Base-by-base conservation (phyloP, 2,329 filamentous ascomycete species). In the Alternaria sp. region DNA sequence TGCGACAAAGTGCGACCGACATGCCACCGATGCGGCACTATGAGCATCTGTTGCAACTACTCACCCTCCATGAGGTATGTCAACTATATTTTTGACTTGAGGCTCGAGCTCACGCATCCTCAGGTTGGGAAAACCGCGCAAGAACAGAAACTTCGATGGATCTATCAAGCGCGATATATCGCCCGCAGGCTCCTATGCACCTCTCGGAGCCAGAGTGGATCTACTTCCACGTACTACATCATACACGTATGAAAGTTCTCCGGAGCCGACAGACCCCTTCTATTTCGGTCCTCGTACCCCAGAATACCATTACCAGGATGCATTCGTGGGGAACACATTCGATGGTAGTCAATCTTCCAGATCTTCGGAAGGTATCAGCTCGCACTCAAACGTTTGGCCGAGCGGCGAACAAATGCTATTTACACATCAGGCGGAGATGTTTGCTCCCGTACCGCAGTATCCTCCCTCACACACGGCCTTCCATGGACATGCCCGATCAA, bases 1-100 rank as follows among this genome's bases (percentile, higher is more conserved):
- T 78, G 76, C 49, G 75, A 78, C 54, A 78, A 78, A 62, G 71
- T 78, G 12, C 66, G 76, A 34, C 76, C 76, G 36, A 76, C 72
- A 40, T 78, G 76, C 59, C 75, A 78, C 54, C 70, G 76, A 16
- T 78, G 76, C 43, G 68, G 74, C 5, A 78, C 74, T 52, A 78
- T 78, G 72, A 71, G 68, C 41, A 74, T 78, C n/a, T 77, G 76
- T 65, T 78, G 76, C 65, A 78, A 78, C 59, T 78, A 78, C 67
- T 78, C 76, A 36, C 76, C 75, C 8, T 78, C 76, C 12, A 78
- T 78, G 76, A 78, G 76, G 76, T 78, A 77, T 48, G 62, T 46
- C 25, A 27, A n/a, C 18, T 38, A 10, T 4, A n/a, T n/a, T 30
- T 54, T 3, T 34, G 9, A 11, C 30, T 22, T 11, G 22, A 27